Percentiles rank a stretch among this genome's conserved stretches.
phyloP scores from a whole-genome alignment of 345 rosid species.

The Isatis tinctoria region DNA sequence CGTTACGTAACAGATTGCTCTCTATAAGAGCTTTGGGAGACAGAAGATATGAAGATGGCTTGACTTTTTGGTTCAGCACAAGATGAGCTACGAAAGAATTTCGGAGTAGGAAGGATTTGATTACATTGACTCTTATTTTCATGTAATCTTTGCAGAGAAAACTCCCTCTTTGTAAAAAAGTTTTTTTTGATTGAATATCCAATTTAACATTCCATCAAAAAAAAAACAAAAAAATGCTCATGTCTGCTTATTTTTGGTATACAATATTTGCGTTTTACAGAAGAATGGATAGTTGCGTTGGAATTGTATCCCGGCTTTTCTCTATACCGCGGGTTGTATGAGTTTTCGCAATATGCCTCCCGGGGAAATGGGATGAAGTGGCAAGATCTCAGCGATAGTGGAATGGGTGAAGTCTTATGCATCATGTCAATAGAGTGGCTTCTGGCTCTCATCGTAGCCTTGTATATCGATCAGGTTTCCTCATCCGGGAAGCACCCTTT shows the following conservation, averaged over 20 bases:
- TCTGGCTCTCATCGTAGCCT: constrained; percentile 52
- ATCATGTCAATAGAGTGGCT: constrained; percentile 76
- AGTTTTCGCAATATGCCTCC: constrained; percentile 52
- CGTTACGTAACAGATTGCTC: no score
- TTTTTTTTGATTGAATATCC: no score
- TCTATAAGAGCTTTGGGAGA: no score
- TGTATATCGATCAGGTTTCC: constrained; percentile 48
- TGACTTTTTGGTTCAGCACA: no score
- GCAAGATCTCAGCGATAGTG: constrained; percentile 58
- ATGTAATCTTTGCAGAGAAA: no score
- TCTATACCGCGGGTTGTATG: constrained; percentile 83
- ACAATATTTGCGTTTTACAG: constrained; percentile 34
- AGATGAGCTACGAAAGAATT: no score
- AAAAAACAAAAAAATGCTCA: no score
- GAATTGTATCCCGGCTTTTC: constrained; percentile 92
- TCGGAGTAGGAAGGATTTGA: no score
- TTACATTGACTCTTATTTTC: no score
- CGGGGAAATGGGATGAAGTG: constrained; percentile 67
- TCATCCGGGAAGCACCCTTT: constrained; percentile 53
- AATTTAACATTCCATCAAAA: no score
- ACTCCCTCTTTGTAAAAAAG: no score
- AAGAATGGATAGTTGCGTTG: constrained; percentile 52
- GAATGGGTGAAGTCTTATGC: constrained; percentile 57
- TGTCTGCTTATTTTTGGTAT: not conserved
- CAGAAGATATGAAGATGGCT: no score